phyloP scores from a whole-genome alignment of 2,329 filamentous ascomycete species.

The Lithohypha guttulata region DNA sequence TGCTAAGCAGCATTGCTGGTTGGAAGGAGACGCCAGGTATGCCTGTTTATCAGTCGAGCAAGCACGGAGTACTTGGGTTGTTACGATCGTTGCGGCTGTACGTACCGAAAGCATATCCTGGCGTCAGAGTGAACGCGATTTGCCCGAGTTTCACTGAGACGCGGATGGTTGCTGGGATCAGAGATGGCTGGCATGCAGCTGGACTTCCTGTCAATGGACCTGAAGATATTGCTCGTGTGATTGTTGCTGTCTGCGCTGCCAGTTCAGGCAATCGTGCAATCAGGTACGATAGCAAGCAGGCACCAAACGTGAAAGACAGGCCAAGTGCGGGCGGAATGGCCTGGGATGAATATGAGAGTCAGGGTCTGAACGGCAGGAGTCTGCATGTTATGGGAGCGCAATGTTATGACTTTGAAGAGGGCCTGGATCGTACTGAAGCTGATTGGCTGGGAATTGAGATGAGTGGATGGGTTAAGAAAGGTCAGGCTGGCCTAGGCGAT shows the following conservation, averaged over 20 bases:
- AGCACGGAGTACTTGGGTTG: slow-evolving; percentile 42
- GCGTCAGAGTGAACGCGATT: slow-evolving; percentile 36
- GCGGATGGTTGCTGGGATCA: slow-evolving; percentile 27
- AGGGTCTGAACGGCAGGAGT: slow-evolving; percentile 30
- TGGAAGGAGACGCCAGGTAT: slow-evolving; percentile 41
- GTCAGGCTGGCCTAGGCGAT: no score
- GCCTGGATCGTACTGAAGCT: slow-evolving; percentile 31
- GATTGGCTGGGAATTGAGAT: slow-evolving; percentile 34
- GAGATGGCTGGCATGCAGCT: slow-evolving; percentile 28
- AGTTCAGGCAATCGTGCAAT: slow-evolving; percentile 7
- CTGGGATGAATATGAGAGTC: not conserved
- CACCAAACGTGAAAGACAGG: not conserved
- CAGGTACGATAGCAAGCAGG: slow-evolving; percentile 1
- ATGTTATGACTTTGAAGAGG: slow-evolving; percentile 36
- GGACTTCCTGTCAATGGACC: slow-evolving; percentile 32
- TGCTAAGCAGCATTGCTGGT: slow-evolving; percentile 38
- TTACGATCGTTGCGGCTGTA: slow-evolving; percentile 35
- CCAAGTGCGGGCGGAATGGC: not conserved
- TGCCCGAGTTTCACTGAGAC: slow-evolving; percentile 37
- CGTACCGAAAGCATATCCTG: slow-evolving; percentile 18
- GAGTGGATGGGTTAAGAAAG: slow-evolving; percentile 6
- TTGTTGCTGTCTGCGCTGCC: slow-evolving; percentile 12
- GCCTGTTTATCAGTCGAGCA: slow-evolving; percentile 38
- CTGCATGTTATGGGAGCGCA: slow-evolving; percentile 36
- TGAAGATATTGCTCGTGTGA: slow-evolving; percentile 29